Evolutionary conservation across 768 basidiomycete genomes (phyloP), one percentile per base, ranked within the genome.

Genomic region (Candolleomyces aberdarensis): DNA sequence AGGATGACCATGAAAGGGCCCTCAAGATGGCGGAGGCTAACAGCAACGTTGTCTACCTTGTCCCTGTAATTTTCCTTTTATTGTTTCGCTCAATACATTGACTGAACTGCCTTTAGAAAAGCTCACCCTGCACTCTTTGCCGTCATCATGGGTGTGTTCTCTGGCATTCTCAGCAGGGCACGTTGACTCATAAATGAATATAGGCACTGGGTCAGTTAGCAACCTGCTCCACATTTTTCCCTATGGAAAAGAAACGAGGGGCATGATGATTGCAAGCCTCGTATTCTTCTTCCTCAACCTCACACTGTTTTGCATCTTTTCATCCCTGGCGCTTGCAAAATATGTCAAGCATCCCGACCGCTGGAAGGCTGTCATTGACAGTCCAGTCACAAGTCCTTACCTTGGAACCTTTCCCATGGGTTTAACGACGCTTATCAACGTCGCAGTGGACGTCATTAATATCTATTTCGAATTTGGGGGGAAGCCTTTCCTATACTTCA

Each of bases 201-300:
- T 57, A 80, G 80, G 79, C 22, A 82, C 80, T 39, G 80, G 80
- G n/a, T 70, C 76, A 26, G 73, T 88, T 13, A 83, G 84, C 62
- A 78, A 80, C 40, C 76, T 89, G 39, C 83, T 87, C 66, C 74
- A 79, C 44, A 76, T 67, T 10, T 86, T 85, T 66, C 88, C 86
- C 0, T 89, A 87, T 65, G 81, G 77, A 2, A 67, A 66, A 40
- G 70, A 72, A 36, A 77, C 80, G 3, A 61, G 64, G 11, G 63
- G 75, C n/a, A 77, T 85, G 73, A 71, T 73, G 52, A 69, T 70
- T 51, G 62, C 73, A 50, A 71, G 71, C 58, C 64, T 83, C 36
- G 70, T 77, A 5, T 76, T 89, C 66, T 87, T 87, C 73, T 78
- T 86, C 69, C 70, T 89, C 61, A 85, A 87, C 67, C 73, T 86